Percentiles rank a stretch among this genome's conserved stretches.
Evolutionary conservation across 148 eudicot genomes (phyloP).

Genomic region (Fallopia convolvulus): DNA sequence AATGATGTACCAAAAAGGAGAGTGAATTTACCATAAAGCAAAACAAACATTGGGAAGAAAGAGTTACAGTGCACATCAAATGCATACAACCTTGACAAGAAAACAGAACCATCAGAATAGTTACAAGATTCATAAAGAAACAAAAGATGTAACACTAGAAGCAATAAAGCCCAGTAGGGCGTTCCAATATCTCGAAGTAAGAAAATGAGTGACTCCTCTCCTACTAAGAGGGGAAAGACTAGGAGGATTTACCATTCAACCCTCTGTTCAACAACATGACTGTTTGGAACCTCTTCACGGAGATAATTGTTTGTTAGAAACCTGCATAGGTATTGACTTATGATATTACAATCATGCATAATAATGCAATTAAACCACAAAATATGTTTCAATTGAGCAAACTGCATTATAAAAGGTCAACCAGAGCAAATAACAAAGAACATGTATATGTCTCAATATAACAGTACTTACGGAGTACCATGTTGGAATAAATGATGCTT

Average conservation of each 20-base stretch:
- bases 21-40: constrained; percentile 61
- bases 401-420: background rate
- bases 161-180: background rate
- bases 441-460: background rate
- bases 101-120: constrained; percentile 13
- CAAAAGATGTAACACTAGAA: background rate
- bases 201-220: background rate
- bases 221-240: background rate
- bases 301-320: constrained; percentile 91
- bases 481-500: background rate
- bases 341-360: background rate
- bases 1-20: background rate
- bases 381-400: background rate
- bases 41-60: constrained; percentile 87
- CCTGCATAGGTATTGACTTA: constrained; percentile 30
- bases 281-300: constrained; percentile 87
- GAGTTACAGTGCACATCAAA: constrained; percentile 99
- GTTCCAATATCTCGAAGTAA: background rate
- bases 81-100: constrained; percentile 80
- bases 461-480: background rate
- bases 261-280: constrained; percentile 95
- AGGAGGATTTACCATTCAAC: constrained; percentile 84
- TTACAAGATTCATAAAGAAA: background rate
- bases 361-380: background rate
- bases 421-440: background rate